Base-by-base conservation (phyloP, 2,329 filamentous ascomycete species). In the Aspergillus fischeri region DNA sequence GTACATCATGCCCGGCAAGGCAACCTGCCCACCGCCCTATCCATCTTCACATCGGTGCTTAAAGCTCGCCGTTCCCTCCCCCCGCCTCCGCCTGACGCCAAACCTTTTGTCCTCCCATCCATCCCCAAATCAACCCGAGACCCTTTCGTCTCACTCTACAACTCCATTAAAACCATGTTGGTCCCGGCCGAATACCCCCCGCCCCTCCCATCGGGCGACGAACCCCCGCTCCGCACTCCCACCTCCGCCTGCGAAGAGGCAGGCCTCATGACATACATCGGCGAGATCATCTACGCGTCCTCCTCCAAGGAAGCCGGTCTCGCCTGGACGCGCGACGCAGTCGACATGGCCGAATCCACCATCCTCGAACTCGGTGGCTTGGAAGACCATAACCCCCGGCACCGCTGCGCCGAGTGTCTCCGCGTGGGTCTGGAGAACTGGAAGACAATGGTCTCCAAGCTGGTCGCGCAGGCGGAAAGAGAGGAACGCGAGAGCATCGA, bases 261-360 rank as follows among this genome's bases (percentile, higher is more conserved):
- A 2, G 91, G 86, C 0, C 76, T 97, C 14, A 92, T 91, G 80
- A 83, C 92, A 25, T 94, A 96, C 73, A 93, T 97, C 61, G 93
- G 93, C 57, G 93, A 97, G 76, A 96, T 97, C 52, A 82, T 97
- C 32, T 97, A 89, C 73, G 84, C 90, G 0, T 83, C 83, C 4
- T 81, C 83, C n/a, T 76, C 78, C 20, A 77, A 73, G 20, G 86
- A 90, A 51, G 87, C 89, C 59, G 93, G 92, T 0, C 80, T 97
- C 1, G 86, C 86, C 5, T 97, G 93, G 93, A 96, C 93, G 0
- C 85, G 91, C 55, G 91, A 96, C 61, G 92, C 89, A 27, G 91
- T 96, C 32, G 88, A 92, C 63, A 77, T 89, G 1, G 89, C 92
- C 2, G 92, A 92, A 73, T 81, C 86, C 59, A 86, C 86, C 66